These are phyloP conservation scores for Phytophthora rubi DNA, from an alignment of 352 stramenopile species.

Conservation along the genomic window DNA sequence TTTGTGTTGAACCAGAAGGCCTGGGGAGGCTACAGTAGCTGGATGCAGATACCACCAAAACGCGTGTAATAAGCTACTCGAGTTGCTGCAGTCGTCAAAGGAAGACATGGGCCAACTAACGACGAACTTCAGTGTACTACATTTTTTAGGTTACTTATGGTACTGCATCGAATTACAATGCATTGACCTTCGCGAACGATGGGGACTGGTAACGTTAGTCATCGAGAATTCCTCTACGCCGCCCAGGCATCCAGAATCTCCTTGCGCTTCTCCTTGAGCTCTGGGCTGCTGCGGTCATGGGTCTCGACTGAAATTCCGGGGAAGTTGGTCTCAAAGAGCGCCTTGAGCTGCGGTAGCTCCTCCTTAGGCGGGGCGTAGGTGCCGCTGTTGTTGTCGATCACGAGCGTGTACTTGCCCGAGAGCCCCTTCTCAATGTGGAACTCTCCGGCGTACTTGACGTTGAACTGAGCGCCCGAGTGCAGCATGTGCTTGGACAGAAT, in stretches of 20 bases:
- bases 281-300: slow-evolving; percentile 31
- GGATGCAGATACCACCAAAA: too few relatives aligned
- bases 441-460: slow-evolving; percentile 46
- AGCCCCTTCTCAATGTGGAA: slow-evolving; percentile 41
- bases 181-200: neutral
- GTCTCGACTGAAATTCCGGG: slow-evolving; percentile 36
- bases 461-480: slow-evolving; percentile 35
- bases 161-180: neutral
- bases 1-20: neutral
- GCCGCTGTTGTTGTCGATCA: slow-evolving; percentile 56
- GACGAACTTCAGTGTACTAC: neutral
- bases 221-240: neutral
- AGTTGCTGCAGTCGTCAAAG: too few relatives aligned
- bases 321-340: slow-evolving; percentile 47
- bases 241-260: slow-evolving; percentile 46
- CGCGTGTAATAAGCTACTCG: too few relatives aligned
- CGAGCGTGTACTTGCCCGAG: slow-evolving; percentile 38
- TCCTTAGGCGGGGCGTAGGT: slow-evolving; percentile 45
- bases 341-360: slow-evolving; percentile 39
- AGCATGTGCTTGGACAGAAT: slow-evolving; percentile 59
- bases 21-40: too few relatives aligned
- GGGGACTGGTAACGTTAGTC: neutral
- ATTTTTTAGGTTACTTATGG: neutral
- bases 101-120: too few relatives aligned
- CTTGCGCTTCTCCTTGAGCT: slow-evolving; percentile 35